Evolutionary conservation across 1,139 yeast genomes (phyloP).

Genomic region (Yamadazyma pseudoaaseri): DNA sequence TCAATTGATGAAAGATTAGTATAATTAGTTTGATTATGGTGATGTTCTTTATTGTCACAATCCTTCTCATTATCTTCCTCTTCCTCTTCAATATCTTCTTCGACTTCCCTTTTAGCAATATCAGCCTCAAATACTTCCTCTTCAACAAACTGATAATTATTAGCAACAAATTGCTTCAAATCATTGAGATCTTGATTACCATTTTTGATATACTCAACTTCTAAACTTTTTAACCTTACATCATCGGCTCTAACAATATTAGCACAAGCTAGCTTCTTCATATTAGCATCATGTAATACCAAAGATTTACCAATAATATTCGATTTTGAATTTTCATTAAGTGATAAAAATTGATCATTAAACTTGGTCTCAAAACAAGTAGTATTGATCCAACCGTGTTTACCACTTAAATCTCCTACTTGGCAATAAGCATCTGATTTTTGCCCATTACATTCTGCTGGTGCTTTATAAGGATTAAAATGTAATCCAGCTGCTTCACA

Average conservation of each 20-base stretch:
- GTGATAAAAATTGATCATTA: slow-evolving; percentile 53
- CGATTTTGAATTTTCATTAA: slow-evolving; percentile 45
- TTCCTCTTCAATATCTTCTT: slow-evolving; percentile 4
- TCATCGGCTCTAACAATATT: slow-evolving; percentile 41
- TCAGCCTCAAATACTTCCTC: slow-evolving; percentile 16
- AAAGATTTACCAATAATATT: slow-evolving; percentile 53
- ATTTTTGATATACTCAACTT: slow-evolving; percentile 21
- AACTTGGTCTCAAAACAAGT: slow-evolving; percentile 55
- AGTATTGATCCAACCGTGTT: slow-evolving; percentile 57
- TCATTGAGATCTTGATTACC: slow-evolving; percentile 21
- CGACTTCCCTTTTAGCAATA: slow-evolving; percentile 6
- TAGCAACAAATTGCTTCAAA: slow-evolving; percentile 18
- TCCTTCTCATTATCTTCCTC: slow-evolving; percentile 3
- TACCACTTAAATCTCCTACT: slow-evolving; percentile 64
- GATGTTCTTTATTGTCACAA: slow-evolving; percentile 3
- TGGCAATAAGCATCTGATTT: slow-evolving; percentile 53
- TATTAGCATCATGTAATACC: slow-evolving; percentile 50
- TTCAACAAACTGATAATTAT: slow-evolving; percentile 18
- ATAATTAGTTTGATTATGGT: slow-evolving; percentile 10
- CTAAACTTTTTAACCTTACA: slow-evolving; percentile 24
- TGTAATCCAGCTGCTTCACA: slow-evolving; percentile 52
- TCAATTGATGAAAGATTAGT: slow-evolving; percentile 16
- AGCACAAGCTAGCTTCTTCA: slow-evolving; percentile 58
- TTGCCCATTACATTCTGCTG: slow-evolving; percentile 41
- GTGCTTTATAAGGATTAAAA: slow-evolving; percentile 54